phyloP scores from a whole-genome alignment of 345 rosid genomes.

The Firmiana major region DNA sequence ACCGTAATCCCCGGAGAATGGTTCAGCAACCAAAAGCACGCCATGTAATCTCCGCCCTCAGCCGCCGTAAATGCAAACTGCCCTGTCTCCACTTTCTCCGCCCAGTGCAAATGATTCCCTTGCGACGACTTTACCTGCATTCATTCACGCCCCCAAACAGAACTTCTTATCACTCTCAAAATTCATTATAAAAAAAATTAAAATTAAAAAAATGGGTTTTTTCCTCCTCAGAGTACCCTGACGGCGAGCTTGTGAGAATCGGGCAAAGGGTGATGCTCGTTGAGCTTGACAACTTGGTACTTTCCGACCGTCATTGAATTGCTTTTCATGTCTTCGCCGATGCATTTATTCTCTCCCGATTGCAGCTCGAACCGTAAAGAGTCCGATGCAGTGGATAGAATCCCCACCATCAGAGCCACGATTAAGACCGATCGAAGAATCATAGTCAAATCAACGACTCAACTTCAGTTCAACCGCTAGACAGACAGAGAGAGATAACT shows the following conservation, averaged over 20 bases:
- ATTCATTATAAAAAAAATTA: background rate
- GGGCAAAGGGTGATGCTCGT: conserved; percentile 66
- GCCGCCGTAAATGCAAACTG: conserved; percentile 83
- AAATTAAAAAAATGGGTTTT: background rate
- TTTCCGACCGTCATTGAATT: conserved; percentile 88
- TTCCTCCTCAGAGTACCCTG: conserved; percentile 37
- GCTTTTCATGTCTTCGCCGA: conserved; percentile 81
- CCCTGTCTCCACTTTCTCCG: conserved; percentile 66
- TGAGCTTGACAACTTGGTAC: conserved; percentile 65
- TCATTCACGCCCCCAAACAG: background rate
- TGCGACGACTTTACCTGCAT: conserved; percentile 70
- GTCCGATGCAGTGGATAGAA: conserved; percentile 27
- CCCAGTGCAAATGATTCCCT: conserved; percentile 66
- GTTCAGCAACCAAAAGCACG: conserved; percentile 69
- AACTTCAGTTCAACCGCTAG: background rate
- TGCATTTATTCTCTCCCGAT: conserved; percentile 83
- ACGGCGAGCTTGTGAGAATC: conserved; percentile 68
- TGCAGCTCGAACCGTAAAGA: conserved; percentile 73
- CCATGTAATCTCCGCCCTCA: conserved; percentile 80
- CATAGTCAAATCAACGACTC: conserved; percentile 26
- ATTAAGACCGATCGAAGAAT: conserved; percentile 18
- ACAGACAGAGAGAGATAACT: background rate
- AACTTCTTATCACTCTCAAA: no score
- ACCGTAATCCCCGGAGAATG: conserved; percentile 50
- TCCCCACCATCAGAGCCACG: conserved; percentile 16